These are phyloP conservation scores for Annulohypoxylon bovei DNA, from an alignment of 495 filamentous ascomycete species.

Conservation along the genomic window DNA sequence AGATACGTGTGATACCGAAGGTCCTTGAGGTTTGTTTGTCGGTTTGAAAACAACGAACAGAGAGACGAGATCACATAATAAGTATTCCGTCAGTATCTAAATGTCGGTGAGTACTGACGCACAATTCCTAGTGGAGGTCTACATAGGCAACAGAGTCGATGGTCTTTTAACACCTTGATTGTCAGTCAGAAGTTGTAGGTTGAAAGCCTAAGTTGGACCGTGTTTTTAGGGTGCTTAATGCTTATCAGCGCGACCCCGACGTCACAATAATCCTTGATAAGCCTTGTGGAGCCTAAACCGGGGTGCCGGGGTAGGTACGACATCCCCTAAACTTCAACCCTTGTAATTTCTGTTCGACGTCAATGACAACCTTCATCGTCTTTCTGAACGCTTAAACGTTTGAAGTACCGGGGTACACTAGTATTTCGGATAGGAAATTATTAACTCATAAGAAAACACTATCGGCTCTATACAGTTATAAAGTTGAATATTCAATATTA, in stretches of 20 bases:
- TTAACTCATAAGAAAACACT: no score
- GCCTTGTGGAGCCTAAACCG: background rate
- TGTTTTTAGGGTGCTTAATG: background rate
- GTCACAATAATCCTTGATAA: background rate
- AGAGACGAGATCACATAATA: slow-evolving; percentile 11
- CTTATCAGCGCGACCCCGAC: background rate
- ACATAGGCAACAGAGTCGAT: slow-evolving; percentile 4
- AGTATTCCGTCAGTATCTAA: background rate
- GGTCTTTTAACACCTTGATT: background rate
- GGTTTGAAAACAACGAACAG: background rate
- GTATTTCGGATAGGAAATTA: no score
- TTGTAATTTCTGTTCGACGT: no score
- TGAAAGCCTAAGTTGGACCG: slow-evolving; percentile 15
- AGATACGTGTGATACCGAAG: background rate
- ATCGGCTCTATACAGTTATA: no score
- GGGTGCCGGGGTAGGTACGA: background rate
- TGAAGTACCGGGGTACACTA: no score
- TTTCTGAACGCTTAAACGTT: no score
- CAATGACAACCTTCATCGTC: background rate
- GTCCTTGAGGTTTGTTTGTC: background rate
- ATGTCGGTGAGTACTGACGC: slow-evolving; percentile 18
- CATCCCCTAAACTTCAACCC: background rate
- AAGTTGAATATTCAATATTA: no score
- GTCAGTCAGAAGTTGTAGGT: background rate
- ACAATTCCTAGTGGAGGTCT: slow-evolving; percentile 2